These are phyloP conservation scores for Calocera viscosa DNA, from an alignment of 768 basidiomycete genomes.

Conservation along the genomic window DNA sequence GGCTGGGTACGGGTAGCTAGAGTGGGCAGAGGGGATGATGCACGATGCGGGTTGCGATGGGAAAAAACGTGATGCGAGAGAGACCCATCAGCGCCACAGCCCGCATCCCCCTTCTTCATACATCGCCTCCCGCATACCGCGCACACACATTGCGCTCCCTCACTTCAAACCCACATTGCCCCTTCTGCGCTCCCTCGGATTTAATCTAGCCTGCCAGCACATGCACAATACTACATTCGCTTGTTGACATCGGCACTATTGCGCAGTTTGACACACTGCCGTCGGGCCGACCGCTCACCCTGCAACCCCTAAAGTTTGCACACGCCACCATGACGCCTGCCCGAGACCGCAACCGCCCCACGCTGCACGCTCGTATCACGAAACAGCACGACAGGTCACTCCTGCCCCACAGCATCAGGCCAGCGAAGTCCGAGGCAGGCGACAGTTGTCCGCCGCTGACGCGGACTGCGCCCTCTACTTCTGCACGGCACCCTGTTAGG, in stretches of 20 bases:
- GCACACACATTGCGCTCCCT: neutral
- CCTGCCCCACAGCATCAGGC: too few relatives aligned
- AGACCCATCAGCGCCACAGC: neutral
- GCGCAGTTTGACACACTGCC: neutral
- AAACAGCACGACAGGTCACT: too few relatives aligned
- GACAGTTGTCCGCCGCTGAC: too few relatives aligned
- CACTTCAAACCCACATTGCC: neutral
- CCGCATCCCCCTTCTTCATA: too few relatives aligned
- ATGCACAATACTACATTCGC: neutral
- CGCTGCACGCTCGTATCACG: too few relatives aligned
- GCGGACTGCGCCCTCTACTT: too few relatives aligned
- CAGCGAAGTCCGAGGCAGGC: too few relatives aligned
- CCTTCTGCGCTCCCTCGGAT: neutral
- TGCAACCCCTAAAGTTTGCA: neutral
- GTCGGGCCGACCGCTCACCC: neutral
- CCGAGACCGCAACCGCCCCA: neutral
- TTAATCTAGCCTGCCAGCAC: neutral
- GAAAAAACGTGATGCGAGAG: conserved; percentile 7
- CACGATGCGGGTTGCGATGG: conserved; percentile 2
- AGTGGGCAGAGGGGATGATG: neutral
- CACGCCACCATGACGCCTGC: neutral
- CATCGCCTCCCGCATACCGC: neutral
- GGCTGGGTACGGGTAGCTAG: too few relatives aligned
- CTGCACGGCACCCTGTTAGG: too few relatives aligned
- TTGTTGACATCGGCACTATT: neutral